Conservation (phyloP, 306 rosid species). For the Vachellia pachyceras region DNA sequence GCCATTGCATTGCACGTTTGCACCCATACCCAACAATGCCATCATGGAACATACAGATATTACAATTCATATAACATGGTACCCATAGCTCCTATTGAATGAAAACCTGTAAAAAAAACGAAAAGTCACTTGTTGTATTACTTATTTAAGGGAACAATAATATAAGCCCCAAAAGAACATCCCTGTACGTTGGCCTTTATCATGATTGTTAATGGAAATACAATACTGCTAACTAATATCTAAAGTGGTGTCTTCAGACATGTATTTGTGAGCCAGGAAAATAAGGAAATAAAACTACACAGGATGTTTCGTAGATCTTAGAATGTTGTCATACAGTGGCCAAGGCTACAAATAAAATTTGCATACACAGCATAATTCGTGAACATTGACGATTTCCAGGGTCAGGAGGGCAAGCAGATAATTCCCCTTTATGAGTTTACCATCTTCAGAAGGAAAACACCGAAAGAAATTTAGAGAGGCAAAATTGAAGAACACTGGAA, state of each 20-base stretch:
- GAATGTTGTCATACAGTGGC: conserved; percentile 1
- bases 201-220: not conserved
- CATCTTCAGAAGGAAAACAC: conserved; percentile 9
- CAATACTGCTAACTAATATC: not conserved
- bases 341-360: not conserved
- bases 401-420: not conserved
- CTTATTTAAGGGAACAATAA: not conserved
- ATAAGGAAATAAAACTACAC: not conserved
- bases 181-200: not conserved
- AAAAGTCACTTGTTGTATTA: not conserved
- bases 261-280: not conserved
- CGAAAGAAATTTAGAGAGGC: not conserved
- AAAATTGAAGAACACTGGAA: not conserved
- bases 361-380: not conserved
- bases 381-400: not conserved
- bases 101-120: conserved; percentile 43
- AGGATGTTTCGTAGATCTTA: not conserved
- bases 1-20: conserved; percentile 50
- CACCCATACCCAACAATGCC: conserved; percentile 57
- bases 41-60: conserved; percentile 36
- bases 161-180: not conserved
- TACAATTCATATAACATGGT: conserved; percentile 33
- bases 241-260: not conserved
- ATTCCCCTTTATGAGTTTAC: not conserved
- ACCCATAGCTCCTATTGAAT: conserved; percentile 35